Evolutionary conservation across 2,329 filamentous ascomycete genomes (phyloP), one percentile per base, ranked within the genome.

Genomic region (Paecilomyces fulvus): DNA sequence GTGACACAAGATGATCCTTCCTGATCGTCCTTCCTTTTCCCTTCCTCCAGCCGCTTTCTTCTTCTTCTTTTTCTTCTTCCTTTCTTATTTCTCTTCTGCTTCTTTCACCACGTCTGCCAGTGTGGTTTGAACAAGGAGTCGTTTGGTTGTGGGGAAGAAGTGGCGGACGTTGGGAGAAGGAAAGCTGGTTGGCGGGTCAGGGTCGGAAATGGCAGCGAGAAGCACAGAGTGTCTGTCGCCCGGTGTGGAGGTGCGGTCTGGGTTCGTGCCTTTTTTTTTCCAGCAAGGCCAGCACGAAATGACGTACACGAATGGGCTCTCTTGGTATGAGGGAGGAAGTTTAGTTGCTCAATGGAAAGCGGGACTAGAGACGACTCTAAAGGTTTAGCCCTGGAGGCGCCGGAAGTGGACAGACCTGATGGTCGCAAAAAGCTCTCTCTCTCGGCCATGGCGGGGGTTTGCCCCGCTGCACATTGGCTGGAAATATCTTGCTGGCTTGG

Each of bases 121-220:
- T 9, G 37, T 17, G 33, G 33, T n/a, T 9, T 43, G 37, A 17
- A 43, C 37, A 43, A n/a, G 37, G n/a, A 43, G 37, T 43, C 37
- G 37, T n/a, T 43, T 49, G 48, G 48, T 49, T 49, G 48, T 49
- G 48, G 48, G 48, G 48, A 49, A 49, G 48, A 28, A 28, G 48
- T 49, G 37, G 21, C 37, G 53, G 46, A 37, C 20, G 33, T 20
- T 33, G 46, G 53, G 21, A 54, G 23, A 50, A 31, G 46, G 23
- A 54, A 33, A 30, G 33, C 33, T 56, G 55, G 55, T 56, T 56
- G 55, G 55, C 51, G 55, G 55, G 55, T 53, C 55, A 17, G 21
- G 51, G 51, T 31, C 55, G 55, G 55, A 56, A 56, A 56, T 53
- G 50, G 55, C 31, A 21, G 51, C 11, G 49, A n/a, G 50, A 33